These are phyloP conservation scores for Amanita thiersii DNA, from an alignment of 768 basidiomycete genomes.

Conservation along the genomic window DNA sequence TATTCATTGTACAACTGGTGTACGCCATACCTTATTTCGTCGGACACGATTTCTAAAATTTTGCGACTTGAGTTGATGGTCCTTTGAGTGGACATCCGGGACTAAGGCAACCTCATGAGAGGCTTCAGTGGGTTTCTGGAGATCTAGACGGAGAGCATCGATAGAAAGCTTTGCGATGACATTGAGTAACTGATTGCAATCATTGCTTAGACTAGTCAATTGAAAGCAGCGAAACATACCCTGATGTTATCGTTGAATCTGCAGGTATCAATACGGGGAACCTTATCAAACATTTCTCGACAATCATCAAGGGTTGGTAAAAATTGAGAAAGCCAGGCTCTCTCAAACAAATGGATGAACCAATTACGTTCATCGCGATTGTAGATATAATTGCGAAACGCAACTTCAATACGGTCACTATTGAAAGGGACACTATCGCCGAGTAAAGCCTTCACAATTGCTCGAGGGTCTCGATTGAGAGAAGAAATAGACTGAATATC, in stretches of 20 bases:
- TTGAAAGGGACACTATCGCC: slow-evolving; percentile 28
- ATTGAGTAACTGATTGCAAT: slow-evolving; percentile 22
- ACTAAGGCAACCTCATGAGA: slow-evolving; percentile 23
- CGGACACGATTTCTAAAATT: slow-evolving; percentile 30
- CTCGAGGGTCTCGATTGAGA: slow-evolving; percentile 29
- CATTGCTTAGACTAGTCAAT: not conserved
- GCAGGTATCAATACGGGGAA: slow-evolving; percentile 35
- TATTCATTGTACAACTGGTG: no score
- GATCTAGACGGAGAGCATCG: slow-evolving; percentile 36
- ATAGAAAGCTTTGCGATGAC: slow-evolving; percentile 38
- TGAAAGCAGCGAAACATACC: slow-evolving; percentile 1
- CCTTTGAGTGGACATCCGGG: slow-evolving; percentile 11
- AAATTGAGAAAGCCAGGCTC: slow-evolving; percentile 45
- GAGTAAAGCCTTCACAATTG: slow-evolving; percentile 31
- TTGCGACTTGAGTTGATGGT: slow-evolving; percentile 21
- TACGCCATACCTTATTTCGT: slow-evolving; percentile 25
- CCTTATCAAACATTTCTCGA: slow-evolving; percentile 31
- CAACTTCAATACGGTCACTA: slow-evolving; percentile 24
- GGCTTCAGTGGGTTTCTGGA: slow-evolving; percentile 34
- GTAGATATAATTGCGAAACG: slow-evolving; percentile 30
- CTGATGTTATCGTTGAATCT: slow-evolving; percentile 27
- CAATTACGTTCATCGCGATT: slow-evolving; percentile 22
- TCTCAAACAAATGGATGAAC: slow-evolving; percentile 27
- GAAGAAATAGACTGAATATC: slow-evolving; percentile 50
- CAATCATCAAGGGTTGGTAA: slow-evolving; percentile 33